A percentile compares a stretch with the other conserved stretches of the same genome.
phyloP scores from a whole-genome alignment of 768 basidiomycete genomes.

The Psilocybe sp. region DNA sequence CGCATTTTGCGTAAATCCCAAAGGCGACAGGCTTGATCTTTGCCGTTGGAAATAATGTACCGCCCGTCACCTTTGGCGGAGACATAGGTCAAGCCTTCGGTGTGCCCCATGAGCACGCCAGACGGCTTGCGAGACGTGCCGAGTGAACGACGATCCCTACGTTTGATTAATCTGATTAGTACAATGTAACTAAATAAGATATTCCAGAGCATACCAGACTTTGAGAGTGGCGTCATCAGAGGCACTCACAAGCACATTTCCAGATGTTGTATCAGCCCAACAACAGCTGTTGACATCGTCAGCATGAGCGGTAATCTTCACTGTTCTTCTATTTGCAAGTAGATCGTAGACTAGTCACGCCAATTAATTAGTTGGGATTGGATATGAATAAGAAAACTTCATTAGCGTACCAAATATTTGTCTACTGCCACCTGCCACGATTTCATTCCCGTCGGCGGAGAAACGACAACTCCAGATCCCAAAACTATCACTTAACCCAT shows the following conservation, averaged over 20 bases:
- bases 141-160: constrained; percentile 57
- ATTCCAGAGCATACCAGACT: constrained; percentile 69
- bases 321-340: constrained; percentile 69
- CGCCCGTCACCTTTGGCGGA: constrained; percentile 96
- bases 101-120: constrained; percentile 92
- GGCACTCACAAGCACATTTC: constrained; percentile 92
- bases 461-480: constrained; percentile 95
- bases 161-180: constrained; percentile 6
- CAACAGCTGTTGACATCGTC: constrained; percentile 95
- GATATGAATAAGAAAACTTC: not conserved
- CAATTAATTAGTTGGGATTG: constrained; percentile 2
- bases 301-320: constrained; percentile 82
- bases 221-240: constrained; percentile 95
- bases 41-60: constrained; percentile 93
- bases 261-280: constrained; percentile 91
- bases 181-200: constrained; percentile 45
- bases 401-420: constrained; percentile 59
- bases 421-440: constrained; percentile 88
- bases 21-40: constrained; percentile 87
- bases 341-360: constrained; percentile 80
- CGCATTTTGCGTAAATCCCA: constrained; percentile 97
- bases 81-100: constrained; percentile 93
- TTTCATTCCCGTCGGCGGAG: constrained; percentile 93
- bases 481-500: constrained; percentile 46
- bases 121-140: constrained; percentile 71